These are phyloP conservation scores for Phytophthora pluvialis DNA, from an alignment of 352 stramenopile genomes.

Conservation along the genomic window DNA sequence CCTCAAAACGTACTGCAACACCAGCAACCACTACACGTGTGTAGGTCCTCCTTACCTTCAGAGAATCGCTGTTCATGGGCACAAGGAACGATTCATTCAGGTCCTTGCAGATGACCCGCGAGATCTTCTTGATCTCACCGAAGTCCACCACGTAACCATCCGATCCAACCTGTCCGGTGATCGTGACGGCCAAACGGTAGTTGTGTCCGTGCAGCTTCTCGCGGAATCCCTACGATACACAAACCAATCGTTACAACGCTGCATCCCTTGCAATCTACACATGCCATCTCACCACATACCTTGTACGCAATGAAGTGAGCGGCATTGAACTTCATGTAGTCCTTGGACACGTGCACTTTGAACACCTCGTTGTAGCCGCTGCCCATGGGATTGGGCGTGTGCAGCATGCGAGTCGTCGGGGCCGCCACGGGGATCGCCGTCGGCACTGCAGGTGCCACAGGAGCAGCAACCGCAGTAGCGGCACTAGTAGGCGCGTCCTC, in stretches of 20 bases:
- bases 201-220: slow-evolving; percentile 98
- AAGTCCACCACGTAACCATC: slow-evolving; percentile 99
- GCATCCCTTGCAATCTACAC: background rate
- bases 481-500: background rate
- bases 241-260: slow-evolving; percentile 1
- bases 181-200: slow-evolving; percentile 94
- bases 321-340: slow-evolving; percentile 94
- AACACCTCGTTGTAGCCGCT: slow-evolving; percentile 75
- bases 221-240: slow-evolving; percentile 88
- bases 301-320: slow-evolving; percentile 92
- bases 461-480: background rate
- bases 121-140: slow-evolving; percentile 97
- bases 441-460: background rate
- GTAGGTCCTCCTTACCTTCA: slow-evolving; percentile 60
- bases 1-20: no score
- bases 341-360: slow-evolving; percentile 89
- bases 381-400: slow-evolving; percentile 32
- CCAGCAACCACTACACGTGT: background rate
- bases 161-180: slow-evolving; percentile 81
- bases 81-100: slow-evolving; percentile 98
- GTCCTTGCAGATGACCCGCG: slow-evolving; percentile 94
- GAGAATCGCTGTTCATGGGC: slow-evolving; percentile 94
- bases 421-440: slow-evolving; percentile 13
- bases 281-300: slow-evolving; percentile 29
- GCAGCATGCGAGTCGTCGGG: background rate